phyloP scores from a whole-genome alignment of 805 yeast genomes.

The Pichia manshurica region DNA sequence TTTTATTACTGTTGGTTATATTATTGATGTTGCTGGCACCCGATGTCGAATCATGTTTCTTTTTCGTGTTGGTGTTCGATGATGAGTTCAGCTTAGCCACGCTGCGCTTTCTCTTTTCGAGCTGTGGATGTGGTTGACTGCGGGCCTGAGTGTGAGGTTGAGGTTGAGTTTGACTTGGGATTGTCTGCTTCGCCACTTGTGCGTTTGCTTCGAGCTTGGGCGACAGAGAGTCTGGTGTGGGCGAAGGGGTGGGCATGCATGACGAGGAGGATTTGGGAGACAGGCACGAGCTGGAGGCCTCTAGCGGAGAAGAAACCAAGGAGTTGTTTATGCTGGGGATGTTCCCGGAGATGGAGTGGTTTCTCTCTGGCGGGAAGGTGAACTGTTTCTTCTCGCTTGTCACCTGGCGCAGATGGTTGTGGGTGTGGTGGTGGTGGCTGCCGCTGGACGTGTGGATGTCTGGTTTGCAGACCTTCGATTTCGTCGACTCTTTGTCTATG shows the following conservation, averaged over 20 bases:
- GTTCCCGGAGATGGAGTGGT: slow-evolving; percentile 2
- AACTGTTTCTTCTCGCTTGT: slow-evolving; percentile 6
- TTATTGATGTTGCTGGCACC: too few relatives aligned
- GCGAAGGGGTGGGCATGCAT: slow-evolving; percentile 9
- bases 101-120: neutral
- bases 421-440: slow-evolving; percentile 59
- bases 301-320: slow-evolving; percentile 1
- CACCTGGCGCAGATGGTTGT: slow-evolving; percentile 34
- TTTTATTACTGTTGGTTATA: slow-evolving; percentile 1
- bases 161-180: too few relatives aligned
- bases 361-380: slow-evolving; percentile 1
- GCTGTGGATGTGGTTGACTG: neutral
- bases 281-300: neutral
- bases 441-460: neutral
- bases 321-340: neutral
- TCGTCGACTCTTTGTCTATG: slow-evolving; percentile 39
- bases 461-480: neutral
- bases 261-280: neutral
- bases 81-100: neutral
- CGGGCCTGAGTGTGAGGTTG: neutral
- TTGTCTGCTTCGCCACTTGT: too few relatives aligned
- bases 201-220: slow-evolving; percentile 1
- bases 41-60: too few relatives aligned
- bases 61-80: too few relatives aligned
- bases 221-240: slow-evolving; percentile 10